Evolutionary conservation across 2,329 filamentous ascomycete genomes (phyloP), one percentile per base, ranked within the genome.

Genomic region (Ophiostoma quercus): DNA sequence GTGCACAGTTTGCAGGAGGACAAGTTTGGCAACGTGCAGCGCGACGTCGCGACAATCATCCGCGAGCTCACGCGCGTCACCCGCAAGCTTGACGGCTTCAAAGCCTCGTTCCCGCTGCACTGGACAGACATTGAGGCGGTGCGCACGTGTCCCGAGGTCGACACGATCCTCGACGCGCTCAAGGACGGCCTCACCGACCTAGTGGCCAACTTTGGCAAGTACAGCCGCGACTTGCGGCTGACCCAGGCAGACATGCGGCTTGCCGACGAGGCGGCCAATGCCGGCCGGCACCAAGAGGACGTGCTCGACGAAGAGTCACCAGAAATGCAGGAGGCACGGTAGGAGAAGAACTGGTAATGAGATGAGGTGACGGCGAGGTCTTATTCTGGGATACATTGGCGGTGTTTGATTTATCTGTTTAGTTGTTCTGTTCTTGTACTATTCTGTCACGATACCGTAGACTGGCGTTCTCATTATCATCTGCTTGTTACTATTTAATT

Each of bases 1-100:
- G 85, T 92, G 3, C 85, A 86, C 72, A 94, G 91, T 78, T 80
- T 97, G 69, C 82, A 82, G 3, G 94, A 98, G 78, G 94, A 98
- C 77, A 85, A 85, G 66, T 95, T 88, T 76, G 94, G 94, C 16
- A 91, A 92, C 74, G 94, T 96, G n/a, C 90, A 96, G 74, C 84
- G 88, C 62, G 91, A 95, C 73, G 88, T 98, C 1, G 87, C 91
- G 0, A 80, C 80, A 67, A 89, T 96, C 70, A 87, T 97, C 67
- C 86, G 90, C 66, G 87, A 88, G 1, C 86, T 96, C 72, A 94
- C 92, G 0, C 74, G 78, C 0, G 88, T 91, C 0, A 88, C 93
- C 70, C 84, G 82, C 69, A 87, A 87, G 73, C 81, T 97, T 3
- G 90, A 96, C 75, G 80, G 77, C 1, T 92, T 96, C 76, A 84